Conservation (phyloP, 2,329 filamentous ascomycete species). For the Scorias spongiosa region DNA sequence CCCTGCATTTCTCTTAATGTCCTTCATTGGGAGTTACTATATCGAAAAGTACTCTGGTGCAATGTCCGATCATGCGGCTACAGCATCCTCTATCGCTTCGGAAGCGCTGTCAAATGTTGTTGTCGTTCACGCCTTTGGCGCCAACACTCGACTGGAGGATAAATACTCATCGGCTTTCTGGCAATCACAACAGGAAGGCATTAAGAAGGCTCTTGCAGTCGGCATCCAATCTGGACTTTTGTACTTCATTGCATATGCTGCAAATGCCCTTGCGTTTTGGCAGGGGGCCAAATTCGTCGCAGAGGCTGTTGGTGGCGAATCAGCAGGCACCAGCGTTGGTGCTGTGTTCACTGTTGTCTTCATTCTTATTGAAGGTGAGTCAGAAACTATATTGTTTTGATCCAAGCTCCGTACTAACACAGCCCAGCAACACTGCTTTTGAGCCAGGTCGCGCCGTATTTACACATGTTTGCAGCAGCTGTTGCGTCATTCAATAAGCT, state of each 20-base stretch:
- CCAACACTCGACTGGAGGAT: neutral
- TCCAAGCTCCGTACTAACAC: slow-evolving; percentile 8
- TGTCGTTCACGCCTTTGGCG: neutral
- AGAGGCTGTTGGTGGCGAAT: slow-evolving; percentile 3
- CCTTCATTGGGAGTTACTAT: neutral
- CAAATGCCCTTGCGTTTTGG: slow-evolving; percentile 22
- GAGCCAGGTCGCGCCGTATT: slow-evolving; percentile 22
- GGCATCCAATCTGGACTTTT: slow-evolving; percentile 21
- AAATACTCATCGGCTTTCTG: neutral
- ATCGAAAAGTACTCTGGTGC: neutral
- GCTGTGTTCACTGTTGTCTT: neutral
- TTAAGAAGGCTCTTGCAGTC: neutral
- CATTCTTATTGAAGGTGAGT: neutral
- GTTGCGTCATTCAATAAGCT: slow-evolving; percentile 20
- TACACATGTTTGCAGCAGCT: slow-evolving; percentile 21
- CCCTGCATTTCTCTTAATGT: neutral
- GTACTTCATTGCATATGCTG: slow-evolving; percentile 23
- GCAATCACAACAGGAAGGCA: neutral
- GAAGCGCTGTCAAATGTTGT: neutral
- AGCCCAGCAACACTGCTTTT: slow-evolving; percentile 5
- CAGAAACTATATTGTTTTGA: neutral
- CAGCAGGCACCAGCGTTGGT: neutral
- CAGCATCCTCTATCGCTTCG: neutral
- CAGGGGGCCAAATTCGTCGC: slow-evolving; percentile 14
- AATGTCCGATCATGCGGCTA: neutral